Percentiles rank a stretch among this genome's conserved stretches.
These are phyloP conservation scores for Mollisiaceae sp. DNA, from an alignment of 2,329 filamentous ascomycete species.

Conservation along the genomic window DNA sequence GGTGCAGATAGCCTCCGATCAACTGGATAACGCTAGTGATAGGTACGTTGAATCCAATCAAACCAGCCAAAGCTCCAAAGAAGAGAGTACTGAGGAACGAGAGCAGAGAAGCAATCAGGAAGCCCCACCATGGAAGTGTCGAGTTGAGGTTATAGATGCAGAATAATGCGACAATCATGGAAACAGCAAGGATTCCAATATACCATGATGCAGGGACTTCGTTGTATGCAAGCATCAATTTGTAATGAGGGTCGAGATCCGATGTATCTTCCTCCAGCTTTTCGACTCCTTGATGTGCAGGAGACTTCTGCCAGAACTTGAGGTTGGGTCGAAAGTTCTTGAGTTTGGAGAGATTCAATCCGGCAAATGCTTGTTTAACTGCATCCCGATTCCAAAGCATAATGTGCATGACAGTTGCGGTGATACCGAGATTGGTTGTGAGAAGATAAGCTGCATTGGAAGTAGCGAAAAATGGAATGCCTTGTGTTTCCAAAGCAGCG, in stretches of 20 bases:
- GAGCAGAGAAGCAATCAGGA: conserved; percentile 45
- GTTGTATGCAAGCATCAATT: conserved; percentile 47
- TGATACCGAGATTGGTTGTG: conserved; percentile 52
- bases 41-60: conserved; percentile 49
- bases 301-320: conserved; percentile 10
- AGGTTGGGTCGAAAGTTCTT: background rate
- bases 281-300: background rate
- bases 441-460: conserved; percentile 49
- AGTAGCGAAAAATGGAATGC: conserved; percentile 50
- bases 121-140: conserved; percentile 50
- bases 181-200: conserved; percentile 22
- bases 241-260: conserved; percentile 49
- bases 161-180: conserved; percentile 42
- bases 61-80: conserved; percentile 46
- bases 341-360: background rate
- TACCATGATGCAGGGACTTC: conserved; percentile 52
- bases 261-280: background rate
- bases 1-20: conserved; percentile 53
- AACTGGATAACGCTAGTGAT: conserved; percentile 50
- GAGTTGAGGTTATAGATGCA: conserved; percentile 45
- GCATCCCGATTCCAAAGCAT: conserved; percentile 48
- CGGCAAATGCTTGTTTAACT: conserved; percentile 44
- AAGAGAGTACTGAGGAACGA: conserved; percentile 46
- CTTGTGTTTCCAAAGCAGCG: conserved; percentile 42
- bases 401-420: conserved; percentile 53